Conservation (phyloP, 345 rosid species). For the Rhodamnia argentea region DNA sequence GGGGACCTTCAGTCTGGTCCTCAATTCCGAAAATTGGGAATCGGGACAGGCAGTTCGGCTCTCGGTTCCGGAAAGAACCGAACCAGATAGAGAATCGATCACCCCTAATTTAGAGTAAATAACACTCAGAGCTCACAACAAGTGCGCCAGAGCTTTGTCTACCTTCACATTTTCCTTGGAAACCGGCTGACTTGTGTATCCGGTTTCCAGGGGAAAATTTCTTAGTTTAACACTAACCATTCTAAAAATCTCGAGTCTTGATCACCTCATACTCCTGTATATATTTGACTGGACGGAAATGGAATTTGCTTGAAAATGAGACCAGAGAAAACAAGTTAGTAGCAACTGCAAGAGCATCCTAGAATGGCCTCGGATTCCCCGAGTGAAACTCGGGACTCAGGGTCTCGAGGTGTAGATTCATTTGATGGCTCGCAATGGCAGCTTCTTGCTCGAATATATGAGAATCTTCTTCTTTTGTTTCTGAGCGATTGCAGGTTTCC, state of each 20-base stretch:
- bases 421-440: background rate
- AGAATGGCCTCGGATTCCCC: slow-evolving; percentile 6
- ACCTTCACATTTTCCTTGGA: too few species aligned
- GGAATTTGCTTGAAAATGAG: background rate
- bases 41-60: too few species aligned
- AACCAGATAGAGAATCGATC: too few species aligned
- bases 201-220: too few species aligned
- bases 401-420: background rate
- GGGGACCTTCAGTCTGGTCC: too few species aligned
- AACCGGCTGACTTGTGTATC: too few species aligned
- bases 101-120: too few species aligned
- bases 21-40: too few species aligned
- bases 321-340: background rate
- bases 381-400: slow-evolving; percentile 7
- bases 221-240: too few species aligned
- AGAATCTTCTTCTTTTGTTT: background rate
- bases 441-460: background rate
- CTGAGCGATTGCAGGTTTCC: background rate
- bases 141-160: too few species aligned
- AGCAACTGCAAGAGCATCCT: background rate
- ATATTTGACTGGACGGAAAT: background rate
- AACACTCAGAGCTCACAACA: too few species aligned
- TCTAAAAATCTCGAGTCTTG: background rate
- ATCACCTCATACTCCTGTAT: background rate
- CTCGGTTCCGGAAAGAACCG: too few species aligned